Evolutionary conservation across 306 rosid species (phyloP), one percentile per base, ranked within the genome.

Genomic region (Pyrus betulifolia): DNA sequence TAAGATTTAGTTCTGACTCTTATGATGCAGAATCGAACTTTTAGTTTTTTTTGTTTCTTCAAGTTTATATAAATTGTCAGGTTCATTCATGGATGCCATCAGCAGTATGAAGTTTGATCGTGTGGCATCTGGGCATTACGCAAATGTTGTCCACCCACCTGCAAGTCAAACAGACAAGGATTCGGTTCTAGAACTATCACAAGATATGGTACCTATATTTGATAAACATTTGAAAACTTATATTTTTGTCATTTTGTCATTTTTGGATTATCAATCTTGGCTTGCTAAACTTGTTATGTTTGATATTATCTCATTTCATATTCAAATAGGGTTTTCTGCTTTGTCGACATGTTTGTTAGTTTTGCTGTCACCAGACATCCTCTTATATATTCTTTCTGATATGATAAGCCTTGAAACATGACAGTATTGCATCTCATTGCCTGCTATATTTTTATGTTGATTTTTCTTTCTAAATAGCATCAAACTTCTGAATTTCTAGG

Each of bases 111-210:
- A 89, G 19, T 95, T 92, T 81, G 92, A 95, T 80, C 92, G 88
- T 83, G 87, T 95, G 80, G 97, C 97, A 72, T 90, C 97, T 61
- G 97, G 98, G 66, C 98, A 95, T 87, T 95, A 95, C 82, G 98
- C 97, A 5, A 92, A 87, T 62, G 96, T 92, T 79, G 64, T 88
- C 76, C 97, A 95, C 76, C 87, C 90, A 40, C 78, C 61, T 71
- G 78, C 64, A 15, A 84, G 85, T 84, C 76, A 85, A 77, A 80
- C 15, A 60, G 82, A 86, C 30, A 76, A 73, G 70, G 83, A 83
- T 76, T 88, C 96, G 67, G 68, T 82, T 83, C 75, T 95, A 60
- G 90, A 89, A 79, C 75, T 95, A 73, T 95, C 98, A 17, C 85
- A 86, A 85, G 98, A 95, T 82, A 82, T 73, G 97, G 98, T 95